A percentile compares a stretch with the other conserved stretches of the same genome.
Evolutionary conservation across 2,329 filamentous ascomycete genomes (phyloP).

Genomic region (Aspergillus latus): DNA sequence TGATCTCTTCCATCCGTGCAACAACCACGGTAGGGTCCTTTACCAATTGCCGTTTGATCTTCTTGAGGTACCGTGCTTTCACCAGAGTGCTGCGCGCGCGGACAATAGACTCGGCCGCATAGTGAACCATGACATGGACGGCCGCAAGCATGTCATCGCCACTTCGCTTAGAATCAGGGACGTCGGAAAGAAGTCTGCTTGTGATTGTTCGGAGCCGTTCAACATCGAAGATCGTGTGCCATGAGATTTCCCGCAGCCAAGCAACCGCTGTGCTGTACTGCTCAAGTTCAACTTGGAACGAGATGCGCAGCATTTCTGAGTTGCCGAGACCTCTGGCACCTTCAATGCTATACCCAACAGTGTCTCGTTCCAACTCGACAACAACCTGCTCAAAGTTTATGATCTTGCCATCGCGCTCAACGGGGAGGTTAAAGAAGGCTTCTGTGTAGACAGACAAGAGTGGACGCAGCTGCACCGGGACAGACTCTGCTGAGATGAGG

Average conservation of each 20-base stretch:
- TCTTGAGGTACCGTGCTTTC: slow-evolving; percentile 81
- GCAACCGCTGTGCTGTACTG: slow-evolving; percentile 80
- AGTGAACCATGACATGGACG: slow-evolving; percentile 74
- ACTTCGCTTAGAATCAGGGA: slow-evolving; percentile 87
- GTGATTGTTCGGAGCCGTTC: slow-evolving; percentile 63
- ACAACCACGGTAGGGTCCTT: slow-evolving; percentile 75
- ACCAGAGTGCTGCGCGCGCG: slow-evolving; percentile 81
- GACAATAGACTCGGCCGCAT: slow-evolving; percentile 71
- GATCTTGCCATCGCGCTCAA: slow-evolving; percentile 70
- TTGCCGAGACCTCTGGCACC: slow-evolving; percentile 70
- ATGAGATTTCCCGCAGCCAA: slow-evolving; percentile 84
- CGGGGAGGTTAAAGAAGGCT: slow-evolving; percentile 92
- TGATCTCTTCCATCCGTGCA: slow-evolving; percentile 72
- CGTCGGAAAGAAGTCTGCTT: slow-evolving; percentile 82
- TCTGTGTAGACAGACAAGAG: slow-evolving; percentile 80
- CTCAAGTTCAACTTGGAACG: slow-evolving; percentile 81
- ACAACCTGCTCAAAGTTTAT: slow-evolving; percentile 91
- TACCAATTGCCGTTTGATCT: slow-evolving; percentile 76
- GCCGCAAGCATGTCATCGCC: slow-evolving; percentile 63
- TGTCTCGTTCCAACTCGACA: slow-evolving; percentile 85
- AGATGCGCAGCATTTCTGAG: slow-evolving; percentile 75
- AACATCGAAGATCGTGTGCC: slow-evolving; percentile 83
- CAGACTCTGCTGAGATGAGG: slow-evolving; percentile 72
- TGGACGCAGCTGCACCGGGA: slow-evolving; percentile 81
- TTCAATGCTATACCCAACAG: slow-evolving; percentile 76